Evolutionary conservation across 306 rosid species (phyloP).

Genomic region (Cucurbita pepo): DNA sequence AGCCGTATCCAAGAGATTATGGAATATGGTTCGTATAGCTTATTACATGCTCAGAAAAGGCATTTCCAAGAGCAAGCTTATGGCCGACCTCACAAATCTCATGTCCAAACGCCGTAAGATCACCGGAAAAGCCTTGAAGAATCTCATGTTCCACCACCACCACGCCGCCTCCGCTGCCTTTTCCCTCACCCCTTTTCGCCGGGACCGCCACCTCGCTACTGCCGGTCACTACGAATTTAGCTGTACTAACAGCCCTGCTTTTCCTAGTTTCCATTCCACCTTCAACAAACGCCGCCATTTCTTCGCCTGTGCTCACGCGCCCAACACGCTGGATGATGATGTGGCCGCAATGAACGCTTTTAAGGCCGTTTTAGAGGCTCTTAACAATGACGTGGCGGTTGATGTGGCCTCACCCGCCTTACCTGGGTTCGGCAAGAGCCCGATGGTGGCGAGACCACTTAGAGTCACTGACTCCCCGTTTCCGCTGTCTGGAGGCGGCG

Average conservation of each 20-base stretch:
- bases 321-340: conserved; percentile 1
- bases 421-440: conserved; percentile 25
- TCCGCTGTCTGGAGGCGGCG: conserved; percentile 20
- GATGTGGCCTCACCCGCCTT: conserved; percentile 25
- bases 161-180: neutral
- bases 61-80: conserved; percentile 24
- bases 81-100: conserved; percentile 1
- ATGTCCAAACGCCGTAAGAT: conserved; percentile 6
- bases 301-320: conserved; percentile 1
- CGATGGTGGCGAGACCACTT: conserved; percentile 31
- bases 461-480: conserved; percentile 62
- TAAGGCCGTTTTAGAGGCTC: conserved; percentile 18
- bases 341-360: neutral
- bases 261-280: neutral
- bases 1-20: conserved; percentile 33
- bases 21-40: conserved; percentile 48
- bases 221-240: conserved; percentile 9
- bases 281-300: conserved; percentile 2
- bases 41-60: conserved; percentile 47
- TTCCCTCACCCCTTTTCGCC: neutral
- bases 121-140: neutral
- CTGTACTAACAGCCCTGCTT: conserved; percentile 11
- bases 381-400: conserved; percentile 7
- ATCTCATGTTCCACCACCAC: conserved; percentile 12
- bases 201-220: neutral